Evolutionary conservation across 2,329 filamentous ascomycete species (phyloP), one percentile per base, ranked within the genome.

Genomic region (Venturia pyrina): DNA sequence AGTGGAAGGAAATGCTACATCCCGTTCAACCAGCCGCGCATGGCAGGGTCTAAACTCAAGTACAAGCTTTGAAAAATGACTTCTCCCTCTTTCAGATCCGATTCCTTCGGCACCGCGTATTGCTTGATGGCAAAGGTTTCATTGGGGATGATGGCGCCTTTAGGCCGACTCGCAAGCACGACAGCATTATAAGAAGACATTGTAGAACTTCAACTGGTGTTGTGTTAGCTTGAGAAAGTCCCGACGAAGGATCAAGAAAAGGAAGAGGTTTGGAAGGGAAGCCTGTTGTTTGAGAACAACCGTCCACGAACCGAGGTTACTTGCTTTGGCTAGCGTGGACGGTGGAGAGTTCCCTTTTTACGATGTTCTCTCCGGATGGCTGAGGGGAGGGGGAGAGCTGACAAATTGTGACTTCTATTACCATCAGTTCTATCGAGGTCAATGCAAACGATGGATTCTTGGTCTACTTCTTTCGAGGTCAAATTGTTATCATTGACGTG

Each of bases 41-140:
- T 90, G n/a, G 88, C 87, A 1, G 89, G 88, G 75, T 91, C 89
- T 48, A 91, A 80, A 11, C 85, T 87, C 57, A 90, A 80, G 72
- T 90, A 90, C 67, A 88, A 78, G 1, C 78, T 77, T 66, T 80
- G 78, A 66, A 82, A 78, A 67, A 91, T 80, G 65, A 90, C 79
- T 72, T 90, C 78, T 69, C 87, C 87, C 78, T 86, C 82, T 73
- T 87, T 81, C 53, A 89, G 79, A 67, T 83, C 79, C 0, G 73
- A 70, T 48, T 77, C 75, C 1, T 73, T 70, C 7, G 80, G 74
- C 4, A 83, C 79, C 1, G 83, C 78, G 1, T 79, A 75, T 60
- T 77, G 78, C 71, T 85, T 81, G 44, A 81, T 71, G 48, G 76
- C 77, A 76, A 91, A 90, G 17, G 88, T 90, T 73, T 85, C 76